Evolutionary conservation across 75 land plant species (phyloP).

Genomic region (Larix kaempferi): DNA sequence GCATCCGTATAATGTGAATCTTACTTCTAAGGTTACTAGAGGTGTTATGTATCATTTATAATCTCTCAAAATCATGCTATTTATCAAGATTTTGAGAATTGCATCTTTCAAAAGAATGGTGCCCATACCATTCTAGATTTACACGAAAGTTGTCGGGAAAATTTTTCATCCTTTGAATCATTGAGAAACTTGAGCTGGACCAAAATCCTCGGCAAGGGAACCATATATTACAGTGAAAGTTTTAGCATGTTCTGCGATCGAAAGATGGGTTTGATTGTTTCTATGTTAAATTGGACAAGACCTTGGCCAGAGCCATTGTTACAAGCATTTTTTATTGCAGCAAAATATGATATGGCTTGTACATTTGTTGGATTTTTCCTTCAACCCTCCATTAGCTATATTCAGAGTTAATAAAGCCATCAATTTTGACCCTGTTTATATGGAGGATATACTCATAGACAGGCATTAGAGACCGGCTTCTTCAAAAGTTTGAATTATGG

Average conservation of each 20-base stretch:
- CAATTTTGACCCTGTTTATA: constrained; percentile 57
- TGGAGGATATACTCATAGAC: no score
- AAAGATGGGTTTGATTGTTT: constrained; percentile 70
- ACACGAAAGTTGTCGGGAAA: constrained; percentile 44
- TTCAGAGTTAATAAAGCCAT: constrained; percentile 64
- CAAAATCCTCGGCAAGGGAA: constrained; percentile 68
- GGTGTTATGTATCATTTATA: constrained; percentile 65
- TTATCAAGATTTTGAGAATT: constrained; percentile 85
- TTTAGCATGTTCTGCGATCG: constrained; percentile 77
- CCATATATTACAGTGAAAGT: constrained; percentile 69
- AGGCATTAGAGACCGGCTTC: no score
- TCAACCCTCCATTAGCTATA: constrained; percentile 55
- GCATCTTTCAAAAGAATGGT: constrained; percentile 71
- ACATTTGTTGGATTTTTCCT: constrained; percentile 84
- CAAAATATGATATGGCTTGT: constrained; percentile 82
- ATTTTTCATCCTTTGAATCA: constrained; percentile 52
- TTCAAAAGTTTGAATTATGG: constrained; percentile 59
- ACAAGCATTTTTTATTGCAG: constrained; percentile 73
- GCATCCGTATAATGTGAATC: constrained; percentile 57
- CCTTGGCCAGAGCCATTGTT: constrained; percentile 69
- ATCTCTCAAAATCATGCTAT: constrained; percentile 68
- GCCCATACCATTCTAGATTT: constrained; percentile 56
- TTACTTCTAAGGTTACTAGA: constrained; percentile 36
- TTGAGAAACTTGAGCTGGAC: constrained; percentile 75
- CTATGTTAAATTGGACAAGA: constrained; percentile 55